A percentile compares a stretch with the other conserved stretches of the same genome.
Evolutionary conservation across 306 rosid genomes (phyloP).

Genomic region (Corylus americana): DNA sequence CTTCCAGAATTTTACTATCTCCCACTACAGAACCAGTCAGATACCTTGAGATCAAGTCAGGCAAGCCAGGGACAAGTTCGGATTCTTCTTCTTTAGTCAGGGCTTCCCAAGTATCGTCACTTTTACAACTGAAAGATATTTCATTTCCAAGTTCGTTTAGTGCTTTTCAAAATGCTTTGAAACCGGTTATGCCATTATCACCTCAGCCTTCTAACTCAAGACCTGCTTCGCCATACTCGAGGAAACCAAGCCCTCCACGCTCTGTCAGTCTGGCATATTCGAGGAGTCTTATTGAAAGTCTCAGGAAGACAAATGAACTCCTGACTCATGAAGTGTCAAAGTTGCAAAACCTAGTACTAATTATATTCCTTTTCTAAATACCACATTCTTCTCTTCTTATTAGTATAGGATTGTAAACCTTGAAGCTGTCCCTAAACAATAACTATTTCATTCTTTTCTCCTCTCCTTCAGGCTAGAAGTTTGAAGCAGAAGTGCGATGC

Average conservation of each 20-base stretch:
- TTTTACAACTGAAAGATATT: constrained; percentile 65
- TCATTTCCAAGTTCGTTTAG: constrained; percentile 70
- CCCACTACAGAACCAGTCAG: constrained; percentile 60
- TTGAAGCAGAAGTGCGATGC: constrained; percentile 56
- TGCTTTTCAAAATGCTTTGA: constrained; percentile 56
- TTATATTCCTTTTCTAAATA: constrained; percentile 22
- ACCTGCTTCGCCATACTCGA: constrained; percentile 63
- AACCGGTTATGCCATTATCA: constrained; percentile 36
- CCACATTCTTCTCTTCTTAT: constrained; percentile 9
- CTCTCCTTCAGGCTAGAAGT: constrained; percentile 52
- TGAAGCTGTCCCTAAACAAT: not conserved
- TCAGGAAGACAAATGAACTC: constrained; percentile 66
- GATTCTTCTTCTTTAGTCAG: constrained; percentile 54
- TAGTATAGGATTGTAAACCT: constrained; percentile 9
- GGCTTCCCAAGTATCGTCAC: constrained; percentile 64
- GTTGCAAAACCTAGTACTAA: constrained; percentile 62
- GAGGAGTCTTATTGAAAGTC: constrained; percentile 75
- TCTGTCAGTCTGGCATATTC: constrained; percentile 72
- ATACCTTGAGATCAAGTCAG: constrained; percentile 55
- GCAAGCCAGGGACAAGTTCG: constrained; percentile 39
- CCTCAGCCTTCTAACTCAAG: constrained; percentile 47
- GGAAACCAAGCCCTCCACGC: constrained; percentile 84
- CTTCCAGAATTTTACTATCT: constrained; percentile 65
- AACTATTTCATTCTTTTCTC: constrained; percentile 21
- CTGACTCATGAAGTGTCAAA: constrained; percentile 69